A percentile compares a stretch with the other conserved stretches of the same genome.
Conservation (phyloP, 2,329 filamentous ascomycete genomes). For the Cadophora gregata region DNA sequence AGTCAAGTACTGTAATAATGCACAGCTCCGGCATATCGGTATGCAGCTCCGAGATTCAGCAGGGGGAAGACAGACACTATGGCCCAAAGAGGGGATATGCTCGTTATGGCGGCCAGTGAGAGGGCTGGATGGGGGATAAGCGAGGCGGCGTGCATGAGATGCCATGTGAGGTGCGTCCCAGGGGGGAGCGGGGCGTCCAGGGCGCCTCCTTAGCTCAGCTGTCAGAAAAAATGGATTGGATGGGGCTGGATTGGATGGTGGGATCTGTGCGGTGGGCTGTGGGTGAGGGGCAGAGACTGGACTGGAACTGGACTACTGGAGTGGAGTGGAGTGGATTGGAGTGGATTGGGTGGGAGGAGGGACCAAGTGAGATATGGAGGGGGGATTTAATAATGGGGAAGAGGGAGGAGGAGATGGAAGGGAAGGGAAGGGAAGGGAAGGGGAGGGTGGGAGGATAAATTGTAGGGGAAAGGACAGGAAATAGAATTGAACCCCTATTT, state of each 20-base stretch:
- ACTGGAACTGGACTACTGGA: neutral
- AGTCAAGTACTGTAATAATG: neutral
- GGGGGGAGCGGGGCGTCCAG: too few relatives aligned
- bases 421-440: neutral
- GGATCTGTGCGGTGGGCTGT: too few relatives aligned
- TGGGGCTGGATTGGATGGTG: too few relatives aligned
- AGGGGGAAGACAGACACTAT: neutral
- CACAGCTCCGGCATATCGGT: slow-evolving; percentile 18
- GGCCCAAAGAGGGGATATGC: neutral
- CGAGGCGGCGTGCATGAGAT: slow-evolving; percentile 11
- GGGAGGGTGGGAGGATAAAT: neutral
- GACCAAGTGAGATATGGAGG: too few relatives aligned
- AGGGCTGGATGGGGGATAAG: neutral
- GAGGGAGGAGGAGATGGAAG: neutral
- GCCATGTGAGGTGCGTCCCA: neutral
- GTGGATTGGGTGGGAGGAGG: too few relatives aligned
- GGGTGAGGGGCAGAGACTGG: too few relatives aligned
- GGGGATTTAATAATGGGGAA: too few relatives aligned
- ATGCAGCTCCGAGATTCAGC: slow-evolving; percentile 14
- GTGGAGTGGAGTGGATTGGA: neutral
- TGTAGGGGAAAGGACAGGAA: neutral
- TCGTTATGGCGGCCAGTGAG: slow-evolving; percentile 11
- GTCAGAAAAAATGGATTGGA: neutral
- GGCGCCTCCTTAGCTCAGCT: slow-evolving; percentile 15
- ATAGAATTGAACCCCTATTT: neutral